Base-by-base conservation (phyloP, 257 asterid genomes). In the Plectranthus barbatus region DNA sequence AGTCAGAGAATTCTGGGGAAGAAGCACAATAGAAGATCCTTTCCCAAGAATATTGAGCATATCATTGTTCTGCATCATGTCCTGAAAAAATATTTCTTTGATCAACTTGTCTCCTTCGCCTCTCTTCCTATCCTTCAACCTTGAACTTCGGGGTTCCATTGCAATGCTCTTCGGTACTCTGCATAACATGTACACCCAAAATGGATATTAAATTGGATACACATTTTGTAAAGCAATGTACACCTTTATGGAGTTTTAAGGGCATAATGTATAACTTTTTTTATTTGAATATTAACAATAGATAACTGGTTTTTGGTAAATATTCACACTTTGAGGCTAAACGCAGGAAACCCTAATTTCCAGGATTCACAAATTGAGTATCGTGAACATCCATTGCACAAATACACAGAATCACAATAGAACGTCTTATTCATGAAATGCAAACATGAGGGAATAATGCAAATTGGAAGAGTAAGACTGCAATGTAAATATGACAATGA, bases 71-170 rank as follows among this genome's bases (percentile, higher is more conserved):
- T 80, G 84, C 76, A 78, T 66, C 80, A 90, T 77, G 79, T 93
- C 99, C 70, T 84, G 84, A 65, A 75, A 73, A 81, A 93, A 93
- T 17, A 81, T 73, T 66, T 90, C 88, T 77, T 93, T 93, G 60
- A 93, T 85, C 78, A 93, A 75, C 74, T 64, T 76, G 75, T 93
- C 96, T 69, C 97, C 97, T 76, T 87, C 97, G 50, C 82, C 82
- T 76, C 75, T 93, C 82, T 82, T 90, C 78, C 77, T 90, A 68
- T 90, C 94, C 84, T 84, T 93, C 52, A 90, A 67, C 36, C 99
- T 81, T n/a, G 92, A 87, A 81, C 99, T 93, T 72, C 97, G 77
- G 21, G 99, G 97, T 77, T 85, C 94, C 74, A 24, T 40, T 50
- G 70, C 55, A 46, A 77, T 72, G 70, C 73, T 75, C 72, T 84